A percentile compares a stretch with the other conserved stretches of the same genome.
phyloP scores from a whole-genome alignment of 805 yeast genomes.

The Jamesozyma hellenica region DNA sequence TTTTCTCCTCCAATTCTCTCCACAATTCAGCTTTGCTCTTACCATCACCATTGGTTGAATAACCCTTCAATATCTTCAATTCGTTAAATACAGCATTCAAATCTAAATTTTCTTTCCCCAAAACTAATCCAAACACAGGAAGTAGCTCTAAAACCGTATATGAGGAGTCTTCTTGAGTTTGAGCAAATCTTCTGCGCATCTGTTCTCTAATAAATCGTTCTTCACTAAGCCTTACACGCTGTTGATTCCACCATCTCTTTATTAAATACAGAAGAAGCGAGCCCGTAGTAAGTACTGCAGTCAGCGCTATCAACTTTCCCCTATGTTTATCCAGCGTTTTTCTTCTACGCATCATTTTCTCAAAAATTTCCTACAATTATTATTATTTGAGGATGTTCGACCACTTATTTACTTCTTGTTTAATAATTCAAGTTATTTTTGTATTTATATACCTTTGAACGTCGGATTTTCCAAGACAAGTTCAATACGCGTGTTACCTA shows the following conservation, averaged over 20 bases:
- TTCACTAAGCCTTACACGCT: conserved; percentile 41
- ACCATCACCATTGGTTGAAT: neutral
- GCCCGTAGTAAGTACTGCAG: conserved; percentile 23
- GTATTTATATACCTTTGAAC: no score
- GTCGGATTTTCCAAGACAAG: no score
- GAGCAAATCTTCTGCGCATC: conserved; percentile 73
- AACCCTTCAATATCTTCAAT: conserved; percentile 17
- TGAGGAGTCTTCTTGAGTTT: conserved; percentile 84
- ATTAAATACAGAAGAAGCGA: conserved; percentile 19
- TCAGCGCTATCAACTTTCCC: conserved; percentile 17
- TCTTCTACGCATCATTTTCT: neutral
- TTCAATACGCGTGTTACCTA: no score
- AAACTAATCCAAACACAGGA: conserved; percentile 52
- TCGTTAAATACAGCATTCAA: conserved; percentile 20
- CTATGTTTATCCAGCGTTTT: conserved; percentile 10
- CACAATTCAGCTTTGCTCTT: conserved; percentile 63
- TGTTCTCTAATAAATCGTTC: conserved; percentile 56
- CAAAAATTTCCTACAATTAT: no score
- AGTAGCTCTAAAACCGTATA: conserved; percentile 73
- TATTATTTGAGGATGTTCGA: no score
- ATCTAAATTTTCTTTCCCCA: conserved; percentile 18
- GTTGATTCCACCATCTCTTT: conserved; percentile 25
- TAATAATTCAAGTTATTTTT: no score
- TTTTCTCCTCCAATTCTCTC: conserved; percentile 68
- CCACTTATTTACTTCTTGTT: no score